Percentiles rank a stretch among this genome's conserved stretches.
Conservation (phyloP, 202 grass and related monocot species). For the Saccharum hybrid region DNA sequence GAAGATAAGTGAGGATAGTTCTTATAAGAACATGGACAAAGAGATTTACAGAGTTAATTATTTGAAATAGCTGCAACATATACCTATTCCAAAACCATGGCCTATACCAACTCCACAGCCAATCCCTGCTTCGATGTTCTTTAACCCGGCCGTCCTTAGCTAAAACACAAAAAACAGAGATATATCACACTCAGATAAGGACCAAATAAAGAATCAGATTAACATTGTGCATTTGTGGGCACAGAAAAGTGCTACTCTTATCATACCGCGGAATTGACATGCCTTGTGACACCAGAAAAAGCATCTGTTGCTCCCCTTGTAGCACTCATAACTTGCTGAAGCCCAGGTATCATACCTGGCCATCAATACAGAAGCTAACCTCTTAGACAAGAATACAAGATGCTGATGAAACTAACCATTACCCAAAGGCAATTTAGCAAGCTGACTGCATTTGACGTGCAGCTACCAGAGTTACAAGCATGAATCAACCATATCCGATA, state of each 20-base stretch:
- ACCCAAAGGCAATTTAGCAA: not conserved
- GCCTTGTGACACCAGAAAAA: slow-evolving; percentile 83
- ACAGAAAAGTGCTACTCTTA: not conserved
- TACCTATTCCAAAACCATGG: slow-evolving; percentile 96
- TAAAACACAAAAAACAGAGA: slow-evolving; percentile 39
- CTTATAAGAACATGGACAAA: not conserved
- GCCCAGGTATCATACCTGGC: slow-evolving; percentile 80
- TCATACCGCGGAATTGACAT: slow-evolving; percentile 80
- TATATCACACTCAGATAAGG: slow-evolving; percentile 31
- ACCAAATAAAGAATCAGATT: slow-evolving; percentile 13
- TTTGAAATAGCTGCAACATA: slow-evolving; percentile 10
- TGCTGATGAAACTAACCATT: slow-evolving; percentile 10
- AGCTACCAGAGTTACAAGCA: slow-evolving; percentile 7
- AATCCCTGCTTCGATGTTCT: slow-evolving; percentile 83
- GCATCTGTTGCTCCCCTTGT: slow-evolving; percentile 91
- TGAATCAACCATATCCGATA: not conserved
- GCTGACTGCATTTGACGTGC: slow-evolving; percentile 6
- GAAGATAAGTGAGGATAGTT: not conserved
- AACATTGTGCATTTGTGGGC: not conserved
- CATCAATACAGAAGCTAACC: slow-evolving; percentile 29
- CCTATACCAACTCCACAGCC: slow-evolving; percentile 93
- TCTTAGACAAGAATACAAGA: not conserved
- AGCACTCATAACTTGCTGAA: slow-evolving; percentile 89
- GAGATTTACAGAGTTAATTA: not conserved
- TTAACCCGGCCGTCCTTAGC: slow-evolving; percentile 76